Base-by-base conservation (phyloP, 805 yeast species). In the Komagataella ulmi region DNA sequence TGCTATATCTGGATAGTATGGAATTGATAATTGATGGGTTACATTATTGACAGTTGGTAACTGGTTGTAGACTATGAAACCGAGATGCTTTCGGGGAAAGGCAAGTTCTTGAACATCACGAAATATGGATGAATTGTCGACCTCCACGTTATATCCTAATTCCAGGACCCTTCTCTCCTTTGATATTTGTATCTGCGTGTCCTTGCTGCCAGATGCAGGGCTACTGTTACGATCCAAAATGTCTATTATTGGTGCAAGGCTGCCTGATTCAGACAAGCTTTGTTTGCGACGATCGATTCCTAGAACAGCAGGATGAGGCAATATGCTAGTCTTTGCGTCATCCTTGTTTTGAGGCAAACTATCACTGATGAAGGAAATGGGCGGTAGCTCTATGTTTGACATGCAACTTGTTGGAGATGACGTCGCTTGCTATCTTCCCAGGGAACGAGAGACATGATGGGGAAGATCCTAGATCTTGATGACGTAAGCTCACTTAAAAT, bases 1-100 rank as follows among this genome's bases (percentile, higher is more conserved):
- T 30, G 60, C 51, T 10, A 46, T 50, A 8, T 48, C 50, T 47
- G 59, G 63, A n/a, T 58, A 61, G 3, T 51, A 57, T 0, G 59
- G 30, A 8, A 54, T 56, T 19, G 53, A 49, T 44, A 64, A 53
- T 40, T 53, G 55, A 49, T 65, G 43, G 3, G 52, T 51, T 14
- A 59, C 54, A 3, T 76, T 67, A 1, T 65, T 61, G 66, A 69
- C 67, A 0, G 83, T 79, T 12, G 83, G 80, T 18, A 73, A 71
- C 7, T 79, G 76, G 47, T 73, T 74, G 61, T 87, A 86, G 0
- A 82, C 61, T 3, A 83, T 63, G 1, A 79, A 68, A 0, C 87
- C 87, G 7, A 83, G 63, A 53, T 72, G 66, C 44, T 63, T 65
- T 45, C 80, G 63, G 30, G 74, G 73, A 56, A 45, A 45, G 14